Percentiles rank a stretch among this genome's conserved stretches.
These are phyloP conservation scores for Eleusine indica DNA, from an alignment of 176 grass and related monocot species.

Conservation along the genomic window DNA sequence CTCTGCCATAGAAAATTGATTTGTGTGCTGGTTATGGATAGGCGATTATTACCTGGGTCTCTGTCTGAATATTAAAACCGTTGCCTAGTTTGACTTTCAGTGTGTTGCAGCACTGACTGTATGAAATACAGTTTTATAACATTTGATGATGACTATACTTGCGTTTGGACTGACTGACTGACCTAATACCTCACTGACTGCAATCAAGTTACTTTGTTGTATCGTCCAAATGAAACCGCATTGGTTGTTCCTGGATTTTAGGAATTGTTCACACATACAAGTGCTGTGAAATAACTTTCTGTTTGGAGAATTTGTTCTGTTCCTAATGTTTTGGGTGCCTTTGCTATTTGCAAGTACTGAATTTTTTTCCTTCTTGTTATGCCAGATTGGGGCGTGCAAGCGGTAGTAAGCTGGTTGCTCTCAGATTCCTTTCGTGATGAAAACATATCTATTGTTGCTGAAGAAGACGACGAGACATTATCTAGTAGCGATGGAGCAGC, in stretches of 20 bases:
- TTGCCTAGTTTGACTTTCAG: constrained; percentile 12
- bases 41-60: not conserved
- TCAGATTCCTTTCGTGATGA: constrained; percentile 65
- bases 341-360: not conserved
- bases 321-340: not conserved
- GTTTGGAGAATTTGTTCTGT: constrained; percentile 1
- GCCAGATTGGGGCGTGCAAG: constrained; percentile 96
- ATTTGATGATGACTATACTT: not conserved
- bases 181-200: not conserved
- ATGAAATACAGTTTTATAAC: not conserved
- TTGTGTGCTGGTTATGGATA: not conserved
- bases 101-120: not conserved
- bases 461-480: constrained; percentile 81
- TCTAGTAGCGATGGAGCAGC: constrained; percentile 47
- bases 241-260: not conserved
- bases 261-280: not conserved
- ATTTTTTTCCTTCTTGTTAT: not conserved
- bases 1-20: not conserved
- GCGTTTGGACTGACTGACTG: constrained; percentile 22
- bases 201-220: not conserved
- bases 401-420: constrained; percentile 81
- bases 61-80: not conserved
- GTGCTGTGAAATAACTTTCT: not conserved
- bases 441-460: constrained; percentile 69
- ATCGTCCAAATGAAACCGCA: not conserved